Conservation (phyloP, 129 eudicot species). For the Flaveria robusta region DNA sequence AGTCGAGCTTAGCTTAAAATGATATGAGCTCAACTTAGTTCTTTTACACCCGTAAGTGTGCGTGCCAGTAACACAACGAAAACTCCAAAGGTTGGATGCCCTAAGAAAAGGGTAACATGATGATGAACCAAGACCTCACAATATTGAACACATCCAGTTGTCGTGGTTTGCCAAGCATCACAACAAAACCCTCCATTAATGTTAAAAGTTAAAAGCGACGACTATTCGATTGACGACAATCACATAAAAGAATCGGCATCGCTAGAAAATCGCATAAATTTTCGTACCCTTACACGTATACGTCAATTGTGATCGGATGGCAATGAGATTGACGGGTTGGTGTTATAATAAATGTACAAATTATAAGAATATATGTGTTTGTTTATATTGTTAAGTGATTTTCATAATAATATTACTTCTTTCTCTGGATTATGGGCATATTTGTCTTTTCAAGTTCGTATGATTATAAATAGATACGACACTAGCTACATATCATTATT, state of each 20-base stretch:
- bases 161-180: slow-evolving; percentile 35
- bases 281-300: slow-evolving; percentile 55
- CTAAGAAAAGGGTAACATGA: slow-evolving; percentile 36
- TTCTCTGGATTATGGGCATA: slow-evolving; percentile 26
- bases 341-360: slow-evolving; percentile 23
- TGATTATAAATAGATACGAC: slow-evolving; percentile 22
- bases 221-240: slow-evolving; percentile 30
- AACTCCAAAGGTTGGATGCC: slow-evolving; percentile 46
- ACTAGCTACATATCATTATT: slow-evolving; percentile 15
- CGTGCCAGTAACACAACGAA: slow-evolving; percentile 28
- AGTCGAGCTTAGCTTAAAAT: too few species aligned
- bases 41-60: neutral
- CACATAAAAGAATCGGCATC: slow-evolving; percentile 15
- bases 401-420: slow-evolving; percentile 15
- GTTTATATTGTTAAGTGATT: slow-evolving; percentile 26
- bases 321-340: slow-evolving; percentile 31
- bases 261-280: neutral
- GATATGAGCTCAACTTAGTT: too few species aligned
- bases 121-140: slow-evolving; percentile 48
- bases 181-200: slow-evolving; percentile 38
- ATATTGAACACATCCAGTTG: slow-evolving; percentile 20
- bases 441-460: slow-evolving; percentile 22
- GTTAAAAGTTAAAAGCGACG: slow-evolving; percentile 48
- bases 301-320: slow-evolving; percentile 33
- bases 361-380: slow-evolving; percentile 18